Evolutionary conservation across 2,329 filamentous ascomycete species (phyloP), one percentile per base, ranked within the genome.

Genomic region (Claviceps pazoutovae): DNA sequence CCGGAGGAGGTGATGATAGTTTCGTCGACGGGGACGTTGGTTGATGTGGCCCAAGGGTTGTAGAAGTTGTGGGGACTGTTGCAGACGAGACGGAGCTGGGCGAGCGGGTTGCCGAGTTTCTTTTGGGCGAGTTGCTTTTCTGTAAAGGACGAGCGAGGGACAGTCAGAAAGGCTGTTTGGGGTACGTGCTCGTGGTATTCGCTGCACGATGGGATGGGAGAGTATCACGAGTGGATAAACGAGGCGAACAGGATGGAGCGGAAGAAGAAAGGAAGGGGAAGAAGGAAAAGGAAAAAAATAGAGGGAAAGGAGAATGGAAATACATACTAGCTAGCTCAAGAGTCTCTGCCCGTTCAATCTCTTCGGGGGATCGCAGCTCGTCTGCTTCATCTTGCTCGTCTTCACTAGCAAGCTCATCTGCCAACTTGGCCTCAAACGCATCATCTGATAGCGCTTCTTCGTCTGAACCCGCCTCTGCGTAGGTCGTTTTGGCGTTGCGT

Each of bases 41-140:
- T 73, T 16, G 79, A 74, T 5, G 73, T 72, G 0, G 78, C 74
- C 79, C 91, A 97, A 0, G 93, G 91, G 63, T 89, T 94, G 68
- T 95, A 97, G 65, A 98, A 97, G 63, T 96, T 95, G 67, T 96
- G 90, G 0, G 93, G 93, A 0, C 83, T 88, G 66, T 98, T 95
- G 67, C 93, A 97, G 11, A 88, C 88, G 0, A 96, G 77, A 0
- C 93, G 85, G 3, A 95, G 79, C 64, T 98, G 93, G 74, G 95
- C 88, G 19, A 97, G 70, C 0, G 89, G 86, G 58, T 98, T 98
- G 46, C 93, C 90, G 1, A 97, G 75, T 62, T 95, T 96, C 71
- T 97, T 97, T 44, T 80, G 79, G 3, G 82, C 74, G n/a, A 97
- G 87, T 64, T 96, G 88, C 51, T 86, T 84, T 64, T 91, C 82